Evolutionary conservation across 768 basidiomycete species (phyloP), one percentile per base, ranked within the genome.

Genomic region (Boletus pseudo-olivaceus): DNA sequence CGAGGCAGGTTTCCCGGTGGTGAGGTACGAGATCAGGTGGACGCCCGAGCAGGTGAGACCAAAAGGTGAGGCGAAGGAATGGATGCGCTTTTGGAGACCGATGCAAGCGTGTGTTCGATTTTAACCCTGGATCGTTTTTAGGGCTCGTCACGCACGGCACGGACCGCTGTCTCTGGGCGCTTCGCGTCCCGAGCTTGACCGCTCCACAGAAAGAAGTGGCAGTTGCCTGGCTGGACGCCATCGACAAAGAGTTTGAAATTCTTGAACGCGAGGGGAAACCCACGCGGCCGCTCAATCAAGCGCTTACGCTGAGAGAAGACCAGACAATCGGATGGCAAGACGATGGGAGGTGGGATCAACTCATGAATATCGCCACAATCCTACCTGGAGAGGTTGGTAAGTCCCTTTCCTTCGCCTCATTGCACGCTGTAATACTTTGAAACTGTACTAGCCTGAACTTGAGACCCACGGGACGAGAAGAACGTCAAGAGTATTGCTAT

Each of bases 61-160:
- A 2, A 68, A 77, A 62, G 87, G 87, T 83, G 62, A 59, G 58
- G 1, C 12, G 4, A 17, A 5, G 40, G 38, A 3, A 2, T 7
- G 8, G 20, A 3, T 27, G 9, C 1, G 1, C 20, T 27, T 26
- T 48, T 17, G 30, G 19, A 49, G n/a, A 23, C 39, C 11, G 34
- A 23, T 17, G 33, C 35, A n/a, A 20, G 29, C 40, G 33, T 42
- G 37, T 4, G 8, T 46, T 30, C 20, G 10, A 20, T 29, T 34
- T 7, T 34, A 19, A 39, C 20, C 9, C 2, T 39, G 8, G 8
- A 2, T n/a, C 14, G 15, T 15, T 38, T 53, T 49, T 49, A 88
- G 86, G 85, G 1, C 82, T 83, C 50, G 83, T 90, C 7, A 88
- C 87, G 0, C 89, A 91, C 60, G 86, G 73, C 6, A 80, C 80